Evolutionary conservation across 2,329 filamentous ascomycete species (phyloP).

Genomic region (Fusarium longipes): DNA sequence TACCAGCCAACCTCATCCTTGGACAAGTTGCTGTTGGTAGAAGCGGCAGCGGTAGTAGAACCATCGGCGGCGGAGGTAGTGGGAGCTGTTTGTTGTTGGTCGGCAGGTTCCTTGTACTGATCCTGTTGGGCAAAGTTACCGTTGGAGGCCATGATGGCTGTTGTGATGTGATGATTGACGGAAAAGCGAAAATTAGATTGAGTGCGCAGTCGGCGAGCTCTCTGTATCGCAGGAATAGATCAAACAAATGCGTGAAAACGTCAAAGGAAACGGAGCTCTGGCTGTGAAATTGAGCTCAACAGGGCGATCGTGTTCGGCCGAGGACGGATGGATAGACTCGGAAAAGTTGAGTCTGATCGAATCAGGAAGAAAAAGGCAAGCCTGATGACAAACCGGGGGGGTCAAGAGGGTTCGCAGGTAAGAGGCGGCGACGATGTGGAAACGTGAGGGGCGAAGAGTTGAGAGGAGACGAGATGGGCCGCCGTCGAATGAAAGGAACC

Average conservation of each 20-base stretch:
- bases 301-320: constrained; percentile 34
- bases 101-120: constrained; percentile 54
- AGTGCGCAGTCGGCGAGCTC: constrained; percentile 35
- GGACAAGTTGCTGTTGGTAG: constrained; percentile 62
- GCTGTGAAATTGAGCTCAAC: constrained; percentile 14
- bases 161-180: constrained; percentile 26
- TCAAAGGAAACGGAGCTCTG: constrained; percentile 12
- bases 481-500: constrained; percentile 33
- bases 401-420: constrained; percentile 39
- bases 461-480: constrained; percentile 24
- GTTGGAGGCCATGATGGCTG: constrained; percentile 66
- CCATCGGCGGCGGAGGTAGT: constrained; percentile 48
- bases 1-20: constrained; percentile 99
- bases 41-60: constrained; percentile 47
- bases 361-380: constrained; percentile 36
- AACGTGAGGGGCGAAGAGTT: constrained; percentile 42
- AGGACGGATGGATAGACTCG: constrained; percentile 8
- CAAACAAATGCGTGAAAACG: constrained; percentile 23
- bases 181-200: constrained; percentile 37
- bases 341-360: constrained; percentile 17
- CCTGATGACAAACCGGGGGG: constrained; percentile 40
- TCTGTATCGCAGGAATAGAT: constrained; percentile 32
- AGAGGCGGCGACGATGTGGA: constrained; percentile 31
- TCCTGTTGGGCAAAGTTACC: constrained; percentile 62
- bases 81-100: constrained; percentile 54